Base-by-base conservation (phyloP, 495 filamentous ascomycete genomes). In the Podospora pseudocomata region DNA sequence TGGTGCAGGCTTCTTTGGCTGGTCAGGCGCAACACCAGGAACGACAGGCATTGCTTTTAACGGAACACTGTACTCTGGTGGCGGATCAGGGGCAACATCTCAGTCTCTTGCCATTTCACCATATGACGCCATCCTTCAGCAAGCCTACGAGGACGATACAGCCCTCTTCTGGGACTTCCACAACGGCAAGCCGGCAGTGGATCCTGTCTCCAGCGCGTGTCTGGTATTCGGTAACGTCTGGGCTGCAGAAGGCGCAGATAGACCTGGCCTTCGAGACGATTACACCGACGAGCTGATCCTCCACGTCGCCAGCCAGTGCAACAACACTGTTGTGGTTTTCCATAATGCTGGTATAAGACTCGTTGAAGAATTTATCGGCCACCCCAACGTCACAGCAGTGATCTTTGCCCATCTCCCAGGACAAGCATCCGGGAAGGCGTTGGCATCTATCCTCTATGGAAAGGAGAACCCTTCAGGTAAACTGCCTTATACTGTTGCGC, bases 401-500 rank as follows among this genome's bases (percentile, higher is more conserved):
- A 76, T 91, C 34, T 85, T 83, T 28, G 87, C 85, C 2, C 86
- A 89, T 65, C 80, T 88, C 2, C 88, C 88, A 0, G 88, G 88
- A 2, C 82, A 90, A 68, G 86, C 88, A 64, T 82, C 80, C 9
- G 88, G 89, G 0, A 80, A 80, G 39, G 82, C 86, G 1, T 73
- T 91, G 7, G 80, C 85, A 0, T 78, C 84, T 6, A 72, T 92
- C 1, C 77, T 92, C 1, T 90, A 88, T 71, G 89, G 89, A 13
- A 79, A 84, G 15, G 76, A 79, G 27, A 86, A 84, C 53, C 86
- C 85, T 0, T 87, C 83, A 0, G 91, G 89, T 32, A 87, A 89
- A 59, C 81, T 93, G 7, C 90, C 91, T 0, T 93, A 92, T 70
- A 91, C 87, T 0, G 85, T 92, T n/a, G 88, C 88, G 4, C 80